Evolutionary conservation across 352 stramenopile species (phyloP).

Genomic region (Blastocystis sp.): DNA sequence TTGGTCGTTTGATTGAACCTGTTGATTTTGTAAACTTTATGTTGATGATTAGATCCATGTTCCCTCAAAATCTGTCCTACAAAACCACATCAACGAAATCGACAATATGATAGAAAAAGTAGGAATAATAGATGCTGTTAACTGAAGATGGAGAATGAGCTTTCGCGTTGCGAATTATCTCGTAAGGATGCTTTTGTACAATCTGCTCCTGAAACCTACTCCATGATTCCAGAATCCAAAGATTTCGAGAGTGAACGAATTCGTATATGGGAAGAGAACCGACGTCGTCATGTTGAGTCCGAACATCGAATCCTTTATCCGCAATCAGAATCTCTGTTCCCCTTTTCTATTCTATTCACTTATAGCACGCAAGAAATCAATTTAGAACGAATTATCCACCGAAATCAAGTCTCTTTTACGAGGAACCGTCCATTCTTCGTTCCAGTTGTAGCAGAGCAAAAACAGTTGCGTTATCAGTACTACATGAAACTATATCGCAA

Average conservation of each 20-base stretch:
- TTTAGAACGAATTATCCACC: slow-evolving; percentile 15
- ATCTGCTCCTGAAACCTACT: background rate
- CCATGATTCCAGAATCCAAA: background rate
- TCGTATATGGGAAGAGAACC: slow-evolving; percentile 50
- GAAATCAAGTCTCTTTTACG: slow-evolving; percentile 22
- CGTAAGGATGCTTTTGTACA: background rate
- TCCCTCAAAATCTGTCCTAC: background rate
- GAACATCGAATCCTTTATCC: slow-evolving; percentile 21
- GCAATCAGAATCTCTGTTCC: background rate
- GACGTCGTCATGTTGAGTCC: background rate
- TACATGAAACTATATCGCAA: background rate
- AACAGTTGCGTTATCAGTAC: background rate
- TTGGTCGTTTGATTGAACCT: slow-evolving; percentile 17
- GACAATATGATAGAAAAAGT: slow-evolving; percentile 4
- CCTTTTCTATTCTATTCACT: background rate
- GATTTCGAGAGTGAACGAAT: background rate
- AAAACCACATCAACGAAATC: background rate
- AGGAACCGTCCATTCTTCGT: background rate
- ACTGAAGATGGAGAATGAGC: background rate
- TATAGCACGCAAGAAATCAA: background rate
- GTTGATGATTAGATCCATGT: slow-evolving; percentile 20
- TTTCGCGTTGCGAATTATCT: background rate
- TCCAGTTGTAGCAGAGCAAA: slow-evolving; percentile 4
- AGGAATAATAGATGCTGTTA: background rate
- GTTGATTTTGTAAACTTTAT: background rate